Base-by-base conservation (phyloP, 768 basidiomycete species). In the Leucosporidium creatinivorum region DNA sequence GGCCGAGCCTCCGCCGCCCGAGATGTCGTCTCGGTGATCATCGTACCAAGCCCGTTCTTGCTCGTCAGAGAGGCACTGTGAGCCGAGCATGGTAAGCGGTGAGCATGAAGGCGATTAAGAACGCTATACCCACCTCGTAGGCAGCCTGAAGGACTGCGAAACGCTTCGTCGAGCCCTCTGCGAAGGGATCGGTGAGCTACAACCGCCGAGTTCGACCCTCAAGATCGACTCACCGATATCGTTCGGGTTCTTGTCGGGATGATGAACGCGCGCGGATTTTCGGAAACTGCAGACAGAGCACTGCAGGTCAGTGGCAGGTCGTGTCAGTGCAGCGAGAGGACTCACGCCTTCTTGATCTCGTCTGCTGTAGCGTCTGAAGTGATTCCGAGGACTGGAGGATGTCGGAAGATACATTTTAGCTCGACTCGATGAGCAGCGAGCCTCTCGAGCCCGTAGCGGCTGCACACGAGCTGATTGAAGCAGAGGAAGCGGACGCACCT, bases 21-120 rank as follows among this genome's bases (percentile, higher is more conserved):
- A 36, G 44, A 74, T 55, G 17, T 75, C 66, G 23, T 76, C 73
- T 7, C 72, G 56, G 57, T 98, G 94, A 7, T 86, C 86, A 78
- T 99, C 96, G 78, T 99, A 99, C 90, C 93, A 99, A 54, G 96
- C 93, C 73, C 96, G 83, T 82, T 98, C 94, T 89, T 97, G 92
- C 68, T 93, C 91, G 77, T 97, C 94, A 73, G 90, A 91, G 52
- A 98, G 82, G 57, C 65, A 25, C 59, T 26, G 62, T 47, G 58
- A 15, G 13, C 10, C 25, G 30, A 39, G 21, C 55, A 23, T 30
- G 31, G 52, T 69, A 60, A 61, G 30, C 31, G n/a, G 51, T 28
- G 25, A 39, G 26, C 19, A 39, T 39, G 19, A 21, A 17, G 15
- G 21, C 57, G 15, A 49, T 52, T 65, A 39, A 8, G 39, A 7